Evolutionary conservation across 2,329 filamentous ascomycete genomes (phyloP).

Genomic region (Colletotrichum sp.): DNA sequence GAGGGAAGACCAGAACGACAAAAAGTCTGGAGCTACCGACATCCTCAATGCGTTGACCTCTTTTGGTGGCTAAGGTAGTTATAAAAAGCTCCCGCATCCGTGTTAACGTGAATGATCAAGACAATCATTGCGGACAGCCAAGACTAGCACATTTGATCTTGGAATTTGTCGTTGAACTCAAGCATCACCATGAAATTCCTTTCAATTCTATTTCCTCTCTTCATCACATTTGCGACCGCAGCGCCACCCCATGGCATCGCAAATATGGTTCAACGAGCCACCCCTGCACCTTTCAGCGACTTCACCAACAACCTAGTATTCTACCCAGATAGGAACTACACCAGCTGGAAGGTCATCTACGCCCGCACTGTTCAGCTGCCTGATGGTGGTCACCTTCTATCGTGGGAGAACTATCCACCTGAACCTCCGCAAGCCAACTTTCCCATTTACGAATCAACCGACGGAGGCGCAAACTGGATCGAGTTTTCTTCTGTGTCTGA

Average conservation of each 20-base stretch:
- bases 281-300: background rate
- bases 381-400: constrained; percentile 38
- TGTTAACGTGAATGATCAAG: background rate
- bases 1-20: background rate
- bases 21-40: background rate
- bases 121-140: background rate
- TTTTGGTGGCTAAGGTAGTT: background rate
- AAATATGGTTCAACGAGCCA: background rate
- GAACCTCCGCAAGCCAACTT: constrained; percentile 59
- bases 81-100: background rate
- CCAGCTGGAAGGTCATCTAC: background rate
- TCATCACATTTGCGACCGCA: background rate
- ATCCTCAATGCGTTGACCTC: background rate
- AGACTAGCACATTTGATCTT: background rate
- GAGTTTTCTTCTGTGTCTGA: constrained; percentile 67
- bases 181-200: background rate
- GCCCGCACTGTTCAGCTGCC: background rate
- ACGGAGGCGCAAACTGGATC: constrained; percentile 63
- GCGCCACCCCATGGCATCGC: background rate
- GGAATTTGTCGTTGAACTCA: background rate
- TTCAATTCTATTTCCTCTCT: background rate
- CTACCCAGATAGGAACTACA: background rate
- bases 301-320: constrained; percentile 2
- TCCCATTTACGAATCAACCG: constrained; percentile 54
- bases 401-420: constrained; percentile 60